Base-by-base conservation (phyloP, 306 rosid species). In the Quercus gilva region DNA sequence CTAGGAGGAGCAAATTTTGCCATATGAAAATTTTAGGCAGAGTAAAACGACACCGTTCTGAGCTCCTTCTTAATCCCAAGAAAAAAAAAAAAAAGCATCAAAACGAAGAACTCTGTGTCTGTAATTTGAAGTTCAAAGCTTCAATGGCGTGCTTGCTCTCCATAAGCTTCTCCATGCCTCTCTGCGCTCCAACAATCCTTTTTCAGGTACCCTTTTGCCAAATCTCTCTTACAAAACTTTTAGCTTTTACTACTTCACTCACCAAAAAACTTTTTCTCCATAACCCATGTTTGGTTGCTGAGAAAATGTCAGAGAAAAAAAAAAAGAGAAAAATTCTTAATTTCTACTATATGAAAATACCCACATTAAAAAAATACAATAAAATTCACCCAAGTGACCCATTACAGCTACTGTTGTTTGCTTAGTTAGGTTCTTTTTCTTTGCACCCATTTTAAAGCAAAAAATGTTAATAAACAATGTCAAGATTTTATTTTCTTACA, bases 121-220 rank as follows among this genome's bases (percentile, higher is more conserved):
- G 45, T 28, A 64, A 11, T 78, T 37, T 37, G 45, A 37, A 69
- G 74, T 51, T 25, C 25, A 11, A 51, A 23, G 41, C 81, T 74
- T 82, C 15, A 85, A 87, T 85, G 89, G 85, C 84, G 85, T 75
- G 37, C 57, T 78, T 78, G 0, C 60, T 85, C 64, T 74, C 84
- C 71, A 29, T 75, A 63, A 76, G 77, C 81, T 77, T 82, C 61
- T 64, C 59, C 28, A 6, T 80, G 21, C 83, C 78, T 45, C 68
- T 81, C 69, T 51, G 81, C 17, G 55, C 74, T 56, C 63, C 83
- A 14, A 80, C n/a, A n/a, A 0, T 20, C 60, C 64, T 55, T n/a
- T 19, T 56, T 9, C 68, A 74, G 83, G 88, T 87, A 74, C 61
- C 17, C 63, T 20, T 57, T 13, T 23, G 12, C 15, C n/a, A 3